Evolutionary conservation across 495 filamentous ascomycete species (phyloP).

Genomic region (Annulohypoxylon moriforme): DNA sequence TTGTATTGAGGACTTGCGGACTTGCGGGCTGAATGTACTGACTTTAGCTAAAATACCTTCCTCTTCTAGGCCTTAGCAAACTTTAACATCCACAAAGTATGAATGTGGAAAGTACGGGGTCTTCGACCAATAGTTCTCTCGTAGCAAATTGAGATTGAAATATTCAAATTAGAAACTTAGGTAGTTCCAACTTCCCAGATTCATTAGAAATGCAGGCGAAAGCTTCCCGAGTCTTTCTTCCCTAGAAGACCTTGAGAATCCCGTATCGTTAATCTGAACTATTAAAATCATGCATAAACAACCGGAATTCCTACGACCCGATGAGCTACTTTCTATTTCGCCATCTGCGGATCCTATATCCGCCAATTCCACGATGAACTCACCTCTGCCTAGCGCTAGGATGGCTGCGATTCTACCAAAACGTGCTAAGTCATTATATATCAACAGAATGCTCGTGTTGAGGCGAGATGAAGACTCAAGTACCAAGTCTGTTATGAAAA

Average conservation of each 20-base stretch:
- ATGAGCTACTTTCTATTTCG: constrained; percentile 15
- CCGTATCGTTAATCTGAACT: neutral
- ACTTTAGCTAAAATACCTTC: neutral
- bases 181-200: neutral
- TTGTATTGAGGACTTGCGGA: neutral
- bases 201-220: neutral
- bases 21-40: neutral
- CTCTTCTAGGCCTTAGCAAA: neutral
- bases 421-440: constrained; percentile 15
- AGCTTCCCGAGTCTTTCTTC: neutral
- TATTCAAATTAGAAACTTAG: no score
- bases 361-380: neutral
- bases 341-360: constrained; percentile 27
- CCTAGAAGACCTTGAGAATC: neutral
- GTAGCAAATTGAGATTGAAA: neutral
- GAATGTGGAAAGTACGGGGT: neutral
- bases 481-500: neutral
- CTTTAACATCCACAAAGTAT: neutral
- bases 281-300: neutral
- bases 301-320: neutral
- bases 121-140: neutral
- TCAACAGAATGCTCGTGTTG: neutral
- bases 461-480: neutral
- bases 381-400: neutral
- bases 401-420: constrained; percentile 2